Base-by-base conservation (phyloP, 2,329 filamentous ascomycete genomes). In the Phialophora expanda region DNA sequence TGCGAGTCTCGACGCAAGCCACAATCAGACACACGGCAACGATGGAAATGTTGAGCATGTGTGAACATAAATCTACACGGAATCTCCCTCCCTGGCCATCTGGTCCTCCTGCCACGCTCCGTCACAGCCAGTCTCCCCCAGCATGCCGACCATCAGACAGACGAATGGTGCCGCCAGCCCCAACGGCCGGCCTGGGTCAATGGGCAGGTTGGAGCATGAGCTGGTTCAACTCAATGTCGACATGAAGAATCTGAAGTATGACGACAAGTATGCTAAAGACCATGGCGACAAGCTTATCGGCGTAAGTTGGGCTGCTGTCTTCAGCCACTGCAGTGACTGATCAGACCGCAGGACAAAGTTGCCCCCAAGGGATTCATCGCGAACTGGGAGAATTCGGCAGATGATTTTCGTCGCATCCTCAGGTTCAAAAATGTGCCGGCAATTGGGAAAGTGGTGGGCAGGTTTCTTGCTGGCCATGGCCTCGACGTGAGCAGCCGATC, bases 271-370 rank as follows among this genome's bases (percentile, higher is more conserved):
- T 53, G 50, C 50, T 7, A 53, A 28, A 17, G 28, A 24, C 22
- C 50, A 53, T 28, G 50, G 50, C 50, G 50, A 53, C 24, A 53
- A 53, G 50, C 50, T 53, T 28, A 53, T 53, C 24, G 50, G 50
- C 12, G 50, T 53, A 28, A 24, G 50, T 26, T 28, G 12, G 26
- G 14, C 50, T 17, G 24, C 22, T 17, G 5, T 14, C 24, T 26
- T 28, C 2, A 14, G 12, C 50, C 6, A 53, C 6, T 12, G n/a
- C 14, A 2, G 22, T 7, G 8, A 53, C 22, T 53, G 50, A 53
- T 24, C 26, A 28, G 7, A 53, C 8, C 6, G 4, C 22, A 53
- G 50, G 50, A 53, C 22, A 53, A 30, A 28, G 50, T 53, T 24
- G 50, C 50, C 12, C 50, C 22, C 8, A 53, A 53, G 7, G 50